Evolutionary conservation across 495 filamentous ascomycete species (phyloP), one percentile per base, ranked within the genome.

Genomic region (Letharia columbiana): DNA sequence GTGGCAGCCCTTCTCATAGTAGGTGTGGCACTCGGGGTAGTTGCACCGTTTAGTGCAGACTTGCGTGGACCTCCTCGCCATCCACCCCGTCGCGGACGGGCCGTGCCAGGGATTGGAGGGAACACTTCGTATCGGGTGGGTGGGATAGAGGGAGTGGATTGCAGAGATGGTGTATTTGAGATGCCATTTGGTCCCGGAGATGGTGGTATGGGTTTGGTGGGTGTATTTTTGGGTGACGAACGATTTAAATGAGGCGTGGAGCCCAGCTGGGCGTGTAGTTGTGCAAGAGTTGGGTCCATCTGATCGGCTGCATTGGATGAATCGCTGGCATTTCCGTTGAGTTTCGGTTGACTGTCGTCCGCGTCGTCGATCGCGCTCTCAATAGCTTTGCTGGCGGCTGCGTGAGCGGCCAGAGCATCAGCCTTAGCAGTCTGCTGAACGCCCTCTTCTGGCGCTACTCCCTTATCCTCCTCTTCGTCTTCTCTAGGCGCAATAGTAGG

Each of bases 401-500:
- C 62, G 20, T 74, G 70, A 47, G 64, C 47, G 63, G 69, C 54
- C 65, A 71, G 33, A 52, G n/a, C 20, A 63, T 54, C 44, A 18
- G 65, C 66, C 4, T 68, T 68, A 41, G 73, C 73, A 60, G 77
- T 72, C 42, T 76, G 69, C 11, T 75, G 73, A 33, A 71, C 69
- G 31, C 76, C 74, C 42, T 71, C 74, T 67, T 84, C 84, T 54
- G 70, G 71, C 20, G 70, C 73, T 58, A 83, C 78, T 39, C 86
- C 84, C 3, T 86, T 86, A 41, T 84, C 83, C 1, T 89, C 89
- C 45, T 91, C 81, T 10, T 75, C 75, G 23, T 80, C 86, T 58
- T 87, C 91, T 63, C 93, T 85, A 13, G 88, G 91, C 4, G 92
- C 94, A 60, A 98, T 89, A 1, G 92, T 90, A 66, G 90, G 92